Base-by-base conservation (phyloP, 2,329 filamentous ascomycete genomes). In the Elsinoe australis region DNA sequence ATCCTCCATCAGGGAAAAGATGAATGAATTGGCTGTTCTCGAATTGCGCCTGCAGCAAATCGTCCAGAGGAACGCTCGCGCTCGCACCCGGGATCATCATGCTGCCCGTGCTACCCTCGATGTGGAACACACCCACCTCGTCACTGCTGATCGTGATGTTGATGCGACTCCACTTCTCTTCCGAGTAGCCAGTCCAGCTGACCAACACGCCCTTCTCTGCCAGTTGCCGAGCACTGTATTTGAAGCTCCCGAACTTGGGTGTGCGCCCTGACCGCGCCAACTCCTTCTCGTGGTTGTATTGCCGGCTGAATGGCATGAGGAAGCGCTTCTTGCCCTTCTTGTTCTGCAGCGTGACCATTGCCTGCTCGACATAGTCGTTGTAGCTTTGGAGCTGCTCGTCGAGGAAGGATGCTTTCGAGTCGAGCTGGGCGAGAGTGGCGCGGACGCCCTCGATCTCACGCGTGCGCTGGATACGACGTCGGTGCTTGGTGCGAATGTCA, bases 281-380 rank as follows among this genome's bases (percentile, higher is more conserved):
- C 69, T 98, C 92, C 55, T 88, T 83, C 70, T 96, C 88, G 68
- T 98, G 92, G 67, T 95, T 94, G 79, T 95, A 98, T 67, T 98
- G 92, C 62, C 94, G 94, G 18, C 90, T 95, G 65, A 98, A 98
- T 10, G 92, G 92, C 65, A 98, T 78, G 49, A 95, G 76, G 74
- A 95, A 95, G 47, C 85, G 80, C 66, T 94, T 94, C 71, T 94
- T 94, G 53, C 84, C 89, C 69, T 95, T 95, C 67, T 95, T 94
- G 69, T 86, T 95, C 66, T 96, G 92, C 51, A 98, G 74, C 3
- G 94, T 98, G 52, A 89, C 77, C 87, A 98, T 95, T 41, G 92
- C 90, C 66, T 95, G 89, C 70, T 98, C 94, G 61, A 98, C 95
- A 68, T 98, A 98, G 69, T 98, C 88, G 63, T 98, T 95, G 70